phyloP scores from a whole-genome alignment of 352 stramenopile species.

The Phytophthora chlamydospora region DNA sequence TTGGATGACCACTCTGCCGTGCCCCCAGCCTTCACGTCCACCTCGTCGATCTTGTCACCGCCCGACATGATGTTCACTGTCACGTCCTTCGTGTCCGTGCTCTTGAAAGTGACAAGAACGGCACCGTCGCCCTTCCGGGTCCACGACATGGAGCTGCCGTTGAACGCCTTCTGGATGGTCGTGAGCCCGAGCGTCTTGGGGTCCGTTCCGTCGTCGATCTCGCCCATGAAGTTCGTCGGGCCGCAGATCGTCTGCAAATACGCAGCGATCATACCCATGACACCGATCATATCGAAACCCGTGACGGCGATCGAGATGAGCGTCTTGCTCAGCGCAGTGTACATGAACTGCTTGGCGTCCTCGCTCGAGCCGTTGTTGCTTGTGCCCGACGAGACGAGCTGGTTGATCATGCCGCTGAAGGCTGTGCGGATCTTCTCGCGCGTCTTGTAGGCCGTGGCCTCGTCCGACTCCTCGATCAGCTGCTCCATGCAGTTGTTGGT shows the following conservation, averaged over 20 bases:
- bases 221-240: constrained; percentile 43
- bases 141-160: constrained; percentile 37
- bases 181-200: constrained; percentile 38
- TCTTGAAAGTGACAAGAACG: constrained; percentile 41
- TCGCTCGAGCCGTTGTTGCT: constrained; percentile 33
- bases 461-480: constrained; percentile 20
- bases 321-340: constrained; percentile 39
- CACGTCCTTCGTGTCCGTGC: constrained; percentile 38
- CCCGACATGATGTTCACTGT: constrained; percentile 44
- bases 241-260: constrained; percentile 59
- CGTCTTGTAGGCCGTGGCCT: constrained; percentile 24
- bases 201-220: constrained; percentile 48
- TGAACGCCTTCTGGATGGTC: constrained; percentile 43
- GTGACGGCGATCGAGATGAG: constrained; percentile 43
- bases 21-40: constrained; percentile 34
- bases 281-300: constrained; percentile 47
- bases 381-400: constrained; percentile 37
- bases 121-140: constrained; percentile 35
- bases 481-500: constrained; percentile 41
- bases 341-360: constrained; percentile 33
- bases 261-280: constrained; percentile 41
- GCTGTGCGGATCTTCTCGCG: constrained; percentile 50
- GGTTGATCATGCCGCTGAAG: constrained; percentile 46
- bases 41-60: constrained; percentile 32
- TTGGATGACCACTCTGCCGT: constrained; percentile 36